These are phyloP conservation scores for Botrytis fabae DNA, from an alignment of 2,329 filamentous ascomycete genomes.

Conservation along the genomic window DNA sequence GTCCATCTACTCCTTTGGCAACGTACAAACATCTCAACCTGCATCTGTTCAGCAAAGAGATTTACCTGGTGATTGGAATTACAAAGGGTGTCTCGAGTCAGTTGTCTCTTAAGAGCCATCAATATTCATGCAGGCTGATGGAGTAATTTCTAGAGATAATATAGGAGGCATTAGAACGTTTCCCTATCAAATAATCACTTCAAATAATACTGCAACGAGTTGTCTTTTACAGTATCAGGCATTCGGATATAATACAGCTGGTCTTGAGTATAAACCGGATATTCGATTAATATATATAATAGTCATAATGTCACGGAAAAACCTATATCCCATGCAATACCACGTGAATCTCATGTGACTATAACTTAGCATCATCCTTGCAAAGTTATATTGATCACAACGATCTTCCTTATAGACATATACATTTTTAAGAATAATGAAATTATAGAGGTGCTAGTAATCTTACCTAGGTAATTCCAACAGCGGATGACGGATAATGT, in stretches of 20 bases:
- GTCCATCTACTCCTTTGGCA: slow-evolving; percentile 35
- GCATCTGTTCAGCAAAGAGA: slow-evolving; percentile 32
- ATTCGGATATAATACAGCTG: slow-evolving; percentile 37
- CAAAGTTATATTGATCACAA: no score
- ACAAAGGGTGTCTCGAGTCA: slow-evolving; percentile 51
- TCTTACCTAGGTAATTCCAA: no score
- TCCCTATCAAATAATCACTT: slow-evolving; percentile 33
- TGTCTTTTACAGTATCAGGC: slow-evolving; percentile 33
- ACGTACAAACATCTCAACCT: slow-evolving; percentile 25
- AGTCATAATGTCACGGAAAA: no score
- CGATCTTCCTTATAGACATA: no score
- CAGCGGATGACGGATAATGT: no score
- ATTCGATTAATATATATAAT: no score
- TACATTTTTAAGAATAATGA: no score
- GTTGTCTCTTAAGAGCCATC: slow-evolving; percentile 40
- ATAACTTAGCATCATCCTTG: no score
- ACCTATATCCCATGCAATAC: no score
- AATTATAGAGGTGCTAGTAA: no score
- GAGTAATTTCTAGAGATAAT: slow-evolving; percentile 39
- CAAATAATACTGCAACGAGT: slow-evolving; percentile 27
- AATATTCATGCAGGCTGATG: neutral
- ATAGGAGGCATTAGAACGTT: slow-evolving; percentile 28
- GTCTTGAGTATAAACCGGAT: slow-evolving; percentile 36
- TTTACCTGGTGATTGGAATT: slow-evolving; percentile 37
- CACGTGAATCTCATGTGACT: no score